Percentiles rank a stretch among this genome's conserved stretches.
Conservation (phyloP, 345 rosid species). For the Carallia pectinifolia region DNA sequence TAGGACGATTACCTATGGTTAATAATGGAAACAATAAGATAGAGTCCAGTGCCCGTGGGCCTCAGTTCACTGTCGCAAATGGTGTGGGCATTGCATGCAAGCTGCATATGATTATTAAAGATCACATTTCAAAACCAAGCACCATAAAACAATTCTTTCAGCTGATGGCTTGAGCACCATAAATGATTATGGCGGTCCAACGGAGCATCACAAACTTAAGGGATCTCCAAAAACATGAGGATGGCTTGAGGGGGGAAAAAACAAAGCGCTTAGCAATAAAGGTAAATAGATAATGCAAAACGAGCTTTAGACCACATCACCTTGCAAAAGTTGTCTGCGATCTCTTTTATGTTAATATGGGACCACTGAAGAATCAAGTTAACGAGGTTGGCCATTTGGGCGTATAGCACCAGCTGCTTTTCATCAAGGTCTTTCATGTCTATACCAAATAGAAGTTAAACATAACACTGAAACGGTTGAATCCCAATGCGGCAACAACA, state of each 20-base stretch:
- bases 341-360: conserved; percentile 62
- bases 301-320: conserved; percentile 26
- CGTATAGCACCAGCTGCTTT: conserved; percentile 82
- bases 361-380: conserved; percentile 71
- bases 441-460: conserved; percentile 42
- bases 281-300: neutral
- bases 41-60: conserved; percentile 84
- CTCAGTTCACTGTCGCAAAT: conserved; percentile 91
- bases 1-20: conserved; percentile 72
- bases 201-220: too few relatives aligned
- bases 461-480: conserved; percentile 22
- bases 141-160: conserved; percentile 1
- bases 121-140: conserved; percentile 15
- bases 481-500: neutral
- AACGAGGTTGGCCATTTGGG: conserved; percentile 94
- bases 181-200: too few relatives aligned
- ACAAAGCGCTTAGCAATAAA: too few relatives aligned
- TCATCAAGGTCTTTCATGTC: conserved; percentile 78
- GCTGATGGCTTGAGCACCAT: conserved; percentile 2
- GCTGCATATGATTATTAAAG: conserved; percentile 46
- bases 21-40: conserved; percentile 79
- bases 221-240: too few relatives aligned
- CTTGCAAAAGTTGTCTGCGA: conserved; percentile 85
- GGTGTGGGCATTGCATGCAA: conserved; percentile 95
- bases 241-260: too few relatives aligned